These are phyloP conservation scores for Aspergillus tamarii DNA, from an alignment of 2,329 filamentous ascomycete species.

Conservation along the genomic window DNA sequence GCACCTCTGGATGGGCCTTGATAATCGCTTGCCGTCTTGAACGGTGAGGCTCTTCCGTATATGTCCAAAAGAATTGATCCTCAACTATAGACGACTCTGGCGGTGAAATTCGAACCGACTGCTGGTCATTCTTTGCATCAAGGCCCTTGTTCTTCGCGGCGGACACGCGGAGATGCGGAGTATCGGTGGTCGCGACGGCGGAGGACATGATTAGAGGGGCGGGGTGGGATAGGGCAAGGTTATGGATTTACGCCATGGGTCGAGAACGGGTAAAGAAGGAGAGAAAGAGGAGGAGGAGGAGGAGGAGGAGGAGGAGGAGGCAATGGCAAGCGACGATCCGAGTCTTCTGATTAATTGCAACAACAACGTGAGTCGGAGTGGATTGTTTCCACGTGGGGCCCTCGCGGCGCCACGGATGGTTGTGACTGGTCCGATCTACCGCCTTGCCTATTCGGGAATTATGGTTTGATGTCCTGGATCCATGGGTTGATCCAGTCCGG, in stretches of 20 bases:
- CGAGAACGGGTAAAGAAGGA: neutral
- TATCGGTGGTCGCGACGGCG: conserved; percentile 31
- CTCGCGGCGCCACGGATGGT: conserved; percentile 17
- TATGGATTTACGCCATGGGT: conserved; percentile 26
- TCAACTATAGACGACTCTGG: conserved; percentile 40
- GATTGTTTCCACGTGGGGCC: conserved; percentile 42
- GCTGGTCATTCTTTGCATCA: conserved; percentile 15
- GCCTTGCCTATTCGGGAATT: neutral
- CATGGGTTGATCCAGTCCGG: neutral
- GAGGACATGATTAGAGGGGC: conserved; percentile 30
- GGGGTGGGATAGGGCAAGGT: conserved; percentile 6
- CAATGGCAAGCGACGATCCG: conserved; percentile 13
- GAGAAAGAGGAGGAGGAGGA: conserved; percentile 14
- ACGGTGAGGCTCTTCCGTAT: conserved; percentile 95
- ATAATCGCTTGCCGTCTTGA: conserved; percentile 91
- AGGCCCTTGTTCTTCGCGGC: conserved; percentile 29
- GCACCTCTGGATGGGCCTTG: conserved; percentile 93
- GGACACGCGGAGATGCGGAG: conserved; percentile 39
- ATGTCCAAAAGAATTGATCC: conserved; percentile 93
- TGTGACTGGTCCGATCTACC: conserved; percentile 17
- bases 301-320: conserved; percentile 14
- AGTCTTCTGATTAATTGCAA: conserved; percentile 17
- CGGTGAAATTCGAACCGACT: conserved; percentile 32
- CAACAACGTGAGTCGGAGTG: conserved; percentile 28
- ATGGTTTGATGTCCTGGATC: neutral